Evolutionary conservation across 208 protist species (phyloP).

Genomic region (Acanthamoeba lenticulata): DNA sequence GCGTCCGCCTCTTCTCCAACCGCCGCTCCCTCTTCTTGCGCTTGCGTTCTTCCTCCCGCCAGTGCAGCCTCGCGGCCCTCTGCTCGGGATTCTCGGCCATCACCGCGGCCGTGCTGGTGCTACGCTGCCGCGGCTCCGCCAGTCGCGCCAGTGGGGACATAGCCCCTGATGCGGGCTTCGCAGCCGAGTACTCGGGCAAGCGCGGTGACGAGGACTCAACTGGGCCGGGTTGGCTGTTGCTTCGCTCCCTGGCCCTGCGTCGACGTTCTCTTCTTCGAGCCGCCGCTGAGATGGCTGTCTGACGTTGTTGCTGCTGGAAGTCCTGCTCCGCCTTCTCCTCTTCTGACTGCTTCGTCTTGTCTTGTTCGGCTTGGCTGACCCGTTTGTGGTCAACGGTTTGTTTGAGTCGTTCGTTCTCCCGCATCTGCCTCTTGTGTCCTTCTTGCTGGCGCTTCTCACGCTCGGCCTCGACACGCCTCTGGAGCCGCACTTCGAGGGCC

Average conservation of each 20-base stretch:
- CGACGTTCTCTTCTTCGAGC: background rate
- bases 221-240: too few species aligned
- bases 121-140: too few species aligned
- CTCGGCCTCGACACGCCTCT: too few species aligned
- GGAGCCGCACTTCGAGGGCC: background rate
- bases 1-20: background rate
- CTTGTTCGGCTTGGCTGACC: background rate
- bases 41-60: background rate
- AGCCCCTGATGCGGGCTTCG: too few species aligned
- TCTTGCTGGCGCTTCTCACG: background rate
- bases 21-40: background rate
- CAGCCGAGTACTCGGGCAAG: too few species aligned
- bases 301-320: background rate
- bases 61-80: background rate
- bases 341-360: background rate
- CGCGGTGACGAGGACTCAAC: too few species aligned
- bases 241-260: background rate
- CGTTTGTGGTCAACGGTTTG: too few species aligned
- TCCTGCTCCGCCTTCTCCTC: background rate
- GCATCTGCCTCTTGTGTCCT: background rate
- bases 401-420: background rate
- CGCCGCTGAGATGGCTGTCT: background rate
- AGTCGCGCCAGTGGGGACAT: too few species aligned
- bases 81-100: too few species aligned
- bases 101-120: too few species aligned